Base-by-base conservation (phyloP, 257 asterid genomes). In the Capsicum pubescens region DNA sequence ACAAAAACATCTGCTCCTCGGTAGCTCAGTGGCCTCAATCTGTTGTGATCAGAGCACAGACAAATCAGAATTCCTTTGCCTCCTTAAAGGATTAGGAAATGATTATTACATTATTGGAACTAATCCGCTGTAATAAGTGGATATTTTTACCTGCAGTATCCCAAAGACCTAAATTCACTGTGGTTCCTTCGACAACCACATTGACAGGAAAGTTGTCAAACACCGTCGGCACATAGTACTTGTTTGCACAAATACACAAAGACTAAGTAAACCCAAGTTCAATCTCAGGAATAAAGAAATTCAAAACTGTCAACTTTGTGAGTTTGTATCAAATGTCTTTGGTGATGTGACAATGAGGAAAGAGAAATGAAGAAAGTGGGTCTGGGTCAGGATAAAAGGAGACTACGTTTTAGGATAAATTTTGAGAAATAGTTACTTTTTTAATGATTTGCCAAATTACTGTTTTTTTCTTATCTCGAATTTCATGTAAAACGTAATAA, bases 161-260 rank as follows among this genome's bases (percentile, higher is more conserved):
- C 98, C 98, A 94, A 85, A 94, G 97, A 82, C 98, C 98, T 82
- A 94, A 88, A 89, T 94, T 94, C 81, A 94, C 97, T 10, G 98
- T 94, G 83, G 93, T 94, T 82, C 98, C 96, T 89, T 95, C 99
- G 84, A 92, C 97, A 9, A 93, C 97, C 90, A 95, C 98, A 90
- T 94, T 94, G 85, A 98, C 99, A 84, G 98, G 94, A 92, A 95
- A 94, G 92, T 94, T 94, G 85, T 94, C 98, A 85, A 94, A 94
- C 86, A 94, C 98, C 8, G 97, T 94, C 6, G 98, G 98, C 81
- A 94, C 87, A 61, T 94, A 94, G 84, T 94, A 97, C 97, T 94
- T 86, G 85, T 90, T 86, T 80, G 82, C 77, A 88, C 84, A 86
- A n/a, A 64, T 54, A 48, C 5, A 50, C 26, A 32, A 26, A 57